Conservation (phyloP, 2,329 filamentous ascomycete genomes). For the Cordyceps cicadae region DNA sequence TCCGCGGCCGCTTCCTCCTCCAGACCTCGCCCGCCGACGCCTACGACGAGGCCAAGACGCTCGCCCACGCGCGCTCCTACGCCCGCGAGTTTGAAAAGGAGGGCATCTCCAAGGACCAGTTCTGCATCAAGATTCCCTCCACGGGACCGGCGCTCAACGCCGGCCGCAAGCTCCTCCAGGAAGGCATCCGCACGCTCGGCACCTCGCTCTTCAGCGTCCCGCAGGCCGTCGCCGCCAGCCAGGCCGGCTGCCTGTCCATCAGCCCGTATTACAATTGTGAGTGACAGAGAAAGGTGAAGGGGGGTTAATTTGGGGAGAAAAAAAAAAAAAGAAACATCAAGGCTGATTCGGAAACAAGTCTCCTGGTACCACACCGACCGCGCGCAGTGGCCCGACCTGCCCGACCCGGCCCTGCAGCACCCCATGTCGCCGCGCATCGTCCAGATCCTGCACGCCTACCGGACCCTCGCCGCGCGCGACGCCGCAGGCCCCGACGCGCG, state of each 20-base stretch:
- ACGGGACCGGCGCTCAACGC: constrained; percentile 17
- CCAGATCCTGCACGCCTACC: constrained; percentile 41
- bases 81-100: constrained; percentile 14
- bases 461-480: constrained; percentile 28
- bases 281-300: neutral
- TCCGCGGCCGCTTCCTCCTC: constrained; percentile 18
- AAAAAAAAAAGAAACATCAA: neutral
- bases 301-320: neutral
- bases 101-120: constrained; percentile 16
- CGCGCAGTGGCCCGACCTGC: constrained; percentile 36
- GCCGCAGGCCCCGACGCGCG: constrained; percentile 30
- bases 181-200: constrained; percentile 18
- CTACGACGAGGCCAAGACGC: constrained; percentile 14
- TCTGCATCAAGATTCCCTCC: constrained; percentile 18
- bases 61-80: constrained; percentile 16
- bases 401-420: constrained; percentile 38
- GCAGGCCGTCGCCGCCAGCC: constrained; percentile 19
- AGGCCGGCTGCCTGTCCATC: constrained; percentile 18
- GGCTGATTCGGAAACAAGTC: neutral
- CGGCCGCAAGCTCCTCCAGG: constrained; percentile 13
- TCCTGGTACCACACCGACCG: constrained; percentile 27
- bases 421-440: constrained; percentile 39
- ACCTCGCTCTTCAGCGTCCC: constrained; percentile 17
- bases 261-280: constrained; percentile 19
- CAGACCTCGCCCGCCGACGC: constrained; percentile 16